phyloP scores from a whole-genome alignment of 148 eudicot genomes.

The Diospyros lotus region DNA sequence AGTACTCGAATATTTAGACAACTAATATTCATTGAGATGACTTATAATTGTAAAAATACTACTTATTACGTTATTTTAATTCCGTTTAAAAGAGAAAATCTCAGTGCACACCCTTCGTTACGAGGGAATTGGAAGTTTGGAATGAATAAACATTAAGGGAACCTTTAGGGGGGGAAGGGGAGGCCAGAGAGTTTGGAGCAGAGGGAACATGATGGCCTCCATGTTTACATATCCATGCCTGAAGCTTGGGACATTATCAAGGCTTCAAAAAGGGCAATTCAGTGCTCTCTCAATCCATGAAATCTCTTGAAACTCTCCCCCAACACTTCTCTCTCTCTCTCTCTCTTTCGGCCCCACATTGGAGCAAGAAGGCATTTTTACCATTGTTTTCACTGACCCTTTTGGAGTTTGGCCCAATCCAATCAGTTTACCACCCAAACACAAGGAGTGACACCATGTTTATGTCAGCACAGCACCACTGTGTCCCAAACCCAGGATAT shows the following conservation, averaged over 20 bases:
- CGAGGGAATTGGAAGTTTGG: too few species aligned
- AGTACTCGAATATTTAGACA: too few species aligned
- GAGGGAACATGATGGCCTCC: slow-evolving; percentile 31
- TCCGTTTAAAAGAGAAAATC: too few species aligned
- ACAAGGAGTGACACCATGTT: slow-evolving; percentile 31
- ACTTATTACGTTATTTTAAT: too few species aligned
- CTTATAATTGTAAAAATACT: too few species aligned
- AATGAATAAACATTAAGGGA: background rate
- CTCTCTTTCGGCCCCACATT: background rate
- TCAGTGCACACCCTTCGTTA: too few species aligned
- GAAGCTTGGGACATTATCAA: slow-evolving; percentile 2
- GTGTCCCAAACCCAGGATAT: background rate
- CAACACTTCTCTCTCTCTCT: slow-evolving; percentile 6
- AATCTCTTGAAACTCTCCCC: background rate
- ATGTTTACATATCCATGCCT: slow-evolving; percentile 18
- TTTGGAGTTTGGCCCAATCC: background rate
- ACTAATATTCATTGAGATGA: too few species aligned
- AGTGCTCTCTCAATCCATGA: background rate
- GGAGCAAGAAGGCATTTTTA: background rate
- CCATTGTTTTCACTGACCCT: background rate
- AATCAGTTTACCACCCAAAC: slow-evolving; percentile 3
- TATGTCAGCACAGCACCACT: slow-evolving; percentile 25
- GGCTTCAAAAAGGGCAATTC: background rate
- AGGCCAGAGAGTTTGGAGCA: slow-evolving; percentile 26
- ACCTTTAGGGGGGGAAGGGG: background rate